phyloP scores from a whole-genome alignment of 2,329 filamentous ascomycete species.

The Diaporthe ilicicola region DNA sequence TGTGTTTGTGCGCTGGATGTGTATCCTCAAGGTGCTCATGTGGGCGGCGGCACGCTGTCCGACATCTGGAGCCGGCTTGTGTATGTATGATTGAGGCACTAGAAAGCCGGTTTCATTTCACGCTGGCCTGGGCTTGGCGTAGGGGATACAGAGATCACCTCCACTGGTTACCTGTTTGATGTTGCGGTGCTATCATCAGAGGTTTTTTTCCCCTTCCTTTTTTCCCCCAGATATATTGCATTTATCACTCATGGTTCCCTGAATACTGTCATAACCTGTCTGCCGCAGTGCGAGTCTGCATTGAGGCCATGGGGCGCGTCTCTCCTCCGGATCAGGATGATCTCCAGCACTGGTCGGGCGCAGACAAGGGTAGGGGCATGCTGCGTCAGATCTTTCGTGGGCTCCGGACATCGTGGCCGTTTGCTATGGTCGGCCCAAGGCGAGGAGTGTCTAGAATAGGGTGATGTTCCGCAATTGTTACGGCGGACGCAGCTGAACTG shows the following conservation, averaged over 20 bases:
- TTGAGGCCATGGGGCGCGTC: background rate
- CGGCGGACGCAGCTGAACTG: background rate
- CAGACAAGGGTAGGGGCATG: background rate
- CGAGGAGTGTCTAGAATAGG: background rate
- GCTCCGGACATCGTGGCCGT: background rate
- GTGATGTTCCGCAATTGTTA: background rate
- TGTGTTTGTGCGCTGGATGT: constrained; percentile 5
- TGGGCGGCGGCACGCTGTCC: constrained; percentile 9
- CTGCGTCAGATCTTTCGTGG: background rate
- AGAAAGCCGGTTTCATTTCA: background rate
- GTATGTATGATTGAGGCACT: constrained; percentile 20
- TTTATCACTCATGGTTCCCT: background rate
- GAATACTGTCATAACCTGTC: background rate
- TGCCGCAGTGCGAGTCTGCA: background rate
- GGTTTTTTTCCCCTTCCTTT: background rate
- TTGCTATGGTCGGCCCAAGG: background rate
- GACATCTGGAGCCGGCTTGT: constrained; percentile 8
- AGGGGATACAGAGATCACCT: background rate
- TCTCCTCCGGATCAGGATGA: background rate
- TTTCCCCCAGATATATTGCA: background rate
- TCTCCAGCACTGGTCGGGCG: background rate
- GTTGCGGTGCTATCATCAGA: background rate
- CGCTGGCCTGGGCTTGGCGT: constrained; percentile 9
- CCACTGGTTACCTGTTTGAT: background rate
- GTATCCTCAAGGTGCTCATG: background rate